Percentiles rank a stretch among this genome's conserved stretches.
These are phyloP conservation scores for Ophiostoma quercus DNA, from an alignment of 2,329 filamentous ascomycete genomes.

Conservation along the genomic window DNA sequence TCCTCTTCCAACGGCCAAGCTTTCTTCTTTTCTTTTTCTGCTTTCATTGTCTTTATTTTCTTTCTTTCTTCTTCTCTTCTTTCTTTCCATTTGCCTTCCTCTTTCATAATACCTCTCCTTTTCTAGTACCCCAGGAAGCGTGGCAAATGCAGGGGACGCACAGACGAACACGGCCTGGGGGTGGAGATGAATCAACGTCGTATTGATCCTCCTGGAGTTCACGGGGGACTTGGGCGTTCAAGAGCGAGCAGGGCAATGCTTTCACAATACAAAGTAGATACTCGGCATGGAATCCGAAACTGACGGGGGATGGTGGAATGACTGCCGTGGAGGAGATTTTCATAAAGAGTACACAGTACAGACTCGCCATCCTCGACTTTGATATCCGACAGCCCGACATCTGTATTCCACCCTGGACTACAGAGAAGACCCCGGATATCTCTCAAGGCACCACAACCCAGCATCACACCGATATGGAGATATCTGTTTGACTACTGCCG, in stretches of 20 bases:
- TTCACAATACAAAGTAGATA: not conserved
- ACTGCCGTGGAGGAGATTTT: not conserved
- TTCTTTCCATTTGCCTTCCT: not conserved
- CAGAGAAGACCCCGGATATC: too few relatives aligned
- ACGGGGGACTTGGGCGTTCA: not conserved
- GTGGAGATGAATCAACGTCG: not conserved
- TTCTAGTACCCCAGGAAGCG: conserved; percentile 2
- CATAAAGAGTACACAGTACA: not conserved
- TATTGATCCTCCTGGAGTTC: not conserved
- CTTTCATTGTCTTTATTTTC: too few relatives aligned
- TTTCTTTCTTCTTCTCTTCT: too few relatives aligned
- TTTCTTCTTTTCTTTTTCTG: not conserved
- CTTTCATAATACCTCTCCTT: not conserved
- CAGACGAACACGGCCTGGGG: not conserved
- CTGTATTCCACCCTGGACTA: not conserved
- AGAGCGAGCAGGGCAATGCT: not conserved
- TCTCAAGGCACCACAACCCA: not conserved
- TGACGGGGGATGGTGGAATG: not conserved
- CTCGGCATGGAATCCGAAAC: not conserved
- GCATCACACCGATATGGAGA: conserved; percentile 3
- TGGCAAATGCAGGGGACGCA: not conserved
- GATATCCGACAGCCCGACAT: not conserved
- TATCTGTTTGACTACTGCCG: not conserved
- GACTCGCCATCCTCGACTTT: not conserved
- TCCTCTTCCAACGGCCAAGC: conserved; percentile 3